phyloP scores from a whole-genome alignment of 2,329 filamentous ascomycete genomes.

The Colletotrichum gigasporum region DNA sequence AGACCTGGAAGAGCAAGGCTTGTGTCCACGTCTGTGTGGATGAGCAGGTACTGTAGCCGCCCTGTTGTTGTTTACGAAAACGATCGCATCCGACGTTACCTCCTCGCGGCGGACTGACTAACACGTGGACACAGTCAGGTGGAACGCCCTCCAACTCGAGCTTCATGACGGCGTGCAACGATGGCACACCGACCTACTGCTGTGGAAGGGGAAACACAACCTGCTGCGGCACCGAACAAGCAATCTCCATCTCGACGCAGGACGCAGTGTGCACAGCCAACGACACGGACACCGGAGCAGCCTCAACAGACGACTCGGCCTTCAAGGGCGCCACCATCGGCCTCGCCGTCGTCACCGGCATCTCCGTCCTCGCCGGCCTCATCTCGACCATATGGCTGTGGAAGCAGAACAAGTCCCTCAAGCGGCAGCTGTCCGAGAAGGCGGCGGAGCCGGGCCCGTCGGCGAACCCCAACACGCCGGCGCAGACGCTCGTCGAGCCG shows the following conservation, averaged over 20 bases:
- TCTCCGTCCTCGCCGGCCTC: constrained; percentile 30
- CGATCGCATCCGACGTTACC: too few relatives aligned
- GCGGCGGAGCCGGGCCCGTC: background rate
- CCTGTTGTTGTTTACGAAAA: too few relatives aligned
- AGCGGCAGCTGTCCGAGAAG: constrained; percentile 25
- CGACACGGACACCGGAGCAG: background rate
- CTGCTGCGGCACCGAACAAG: constrained; percentile 40
- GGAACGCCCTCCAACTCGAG: constrained; percentile 4
- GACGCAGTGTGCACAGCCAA: constrained; percentile 31
- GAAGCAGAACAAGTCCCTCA: constrained; percentile 34
- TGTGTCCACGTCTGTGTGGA: constrained; percentile 42
- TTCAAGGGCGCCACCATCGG: constrained; percentile 39
- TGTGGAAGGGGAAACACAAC: constrained; percentile 40
- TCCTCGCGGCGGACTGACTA: background rate
- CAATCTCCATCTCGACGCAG: constrained; percentile 36
- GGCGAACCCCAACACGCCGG: background rate
- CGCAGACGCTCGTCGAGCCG: background rate
- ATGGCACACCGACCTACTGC: constrained; percentile 42
- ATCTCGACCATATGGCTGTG: constrained; percentile 33
- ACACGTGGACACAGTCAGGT: background rate
- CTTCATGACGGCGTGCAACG: constrained; percentile 26
- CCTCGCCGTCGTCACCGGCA: constrained; percentile 35
- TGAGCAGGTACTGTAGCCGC: constrained; percentile 33
- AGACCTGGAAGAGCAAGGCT: constrained; percentile 40
- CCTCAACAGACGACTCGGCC: background rate